These are phyloP conservation scores for Leucocoprinus birnbaumii DNA, from an alignment of 768 basidiomycete genomes.

Conservation along the genomic window DNA sequence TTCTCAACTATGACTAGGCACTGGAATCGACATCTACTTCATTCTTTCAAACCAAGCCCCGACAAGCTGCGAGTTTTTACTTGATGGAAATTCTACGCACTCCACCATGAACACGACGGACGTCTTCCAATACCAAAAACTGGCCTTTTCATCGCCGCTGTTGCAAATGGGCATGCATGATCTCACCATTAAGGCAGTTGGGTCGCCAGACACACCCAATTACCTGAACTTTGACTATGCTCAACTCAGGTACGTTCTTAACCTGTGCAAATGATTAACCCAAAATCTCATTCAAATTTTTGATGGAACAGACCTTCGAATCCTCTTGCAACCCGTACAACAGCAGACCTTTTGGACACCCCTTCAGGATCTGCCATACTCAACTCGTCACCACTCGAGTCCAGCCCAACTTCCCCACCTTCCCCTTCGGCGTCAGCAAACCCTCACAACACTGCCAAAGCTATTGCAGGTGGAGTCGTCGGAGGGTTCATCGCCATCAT, in stretches of 20 bases:
- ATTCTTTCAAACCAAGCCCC: slow-evolving; percentile 31
- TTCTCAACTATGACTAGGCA: slow-evolving; percentile 21
- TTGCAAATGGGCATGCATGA: slow-evolving; percentile 10
- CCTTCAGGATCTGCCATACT: too few relatives aligned
- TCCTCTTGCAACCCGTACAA: background rate
- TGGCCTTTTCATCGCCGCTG: slow-evolving; percentile 17
- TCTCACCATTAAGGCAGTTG: slow-evolving; percentile 4
- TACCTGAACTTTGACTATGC: slow-evolving; percentile 17
- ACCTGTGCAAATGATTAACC: background rate
- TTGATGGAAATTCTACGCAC: slow-evolving; percentile 13
- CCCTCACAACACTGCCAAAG: background rate
- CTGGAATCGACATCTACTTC: slow-evolving; percentile 34
- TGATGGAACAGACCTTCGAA: background rate
- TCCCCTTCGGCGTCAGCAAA: background rate
- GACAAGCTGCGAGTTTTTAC: slow-evolving; percentile 20
- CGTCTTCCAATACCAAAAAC: slow-evolving; percentile 17
- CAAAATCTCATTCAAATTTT: background rate
- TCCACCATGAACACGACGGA: background rate
- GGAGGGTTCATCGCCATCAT: slow-evolving; percentile 9
- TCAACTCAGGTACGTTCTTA: slow-evolving; percentile 11
- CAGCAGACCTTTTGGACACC: too few relatives aligned
- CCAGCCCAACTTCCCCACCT: too few relatives aligned
- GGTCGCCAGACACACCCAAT: slow-evolving; percentile 1
- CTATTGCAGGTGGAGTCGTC: slow-evolving; percentile 9
- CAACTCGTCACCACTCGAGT: background rate